Base-by-base conservation (phyloP, 2,329 filamentous ascomycete genomes). In the Gaeumannomyces sp. region DNA sequence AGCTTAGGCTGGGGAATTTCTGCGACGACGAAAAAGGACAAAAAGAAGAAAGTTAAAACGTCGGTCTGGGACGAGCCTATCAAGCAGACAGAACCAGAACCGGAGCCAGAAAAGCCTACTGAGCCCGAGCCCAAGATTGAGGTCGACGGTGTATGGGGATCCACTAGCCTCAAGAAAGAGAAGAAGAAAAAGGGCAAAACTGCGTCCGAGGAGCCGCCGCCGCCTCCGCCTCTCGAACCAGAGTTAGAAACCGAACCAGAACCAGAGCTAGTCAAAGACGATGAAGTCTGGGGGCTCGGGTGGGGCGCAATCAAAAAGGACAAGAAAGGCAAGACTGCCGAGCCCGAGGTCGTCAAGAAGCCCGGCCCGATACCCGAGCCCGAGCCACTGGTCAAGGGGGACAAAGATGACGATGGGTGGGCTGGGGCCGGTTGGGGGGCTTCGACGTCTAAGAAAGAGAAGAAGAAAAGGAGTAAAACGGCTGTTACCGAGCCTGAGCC, bases 141-240 rank as follows among this genome's bases (percentile, higher is more conserved):
- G 33, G 74, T 76, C 61, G 75, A 79, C 27, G 83, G 81, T 67
- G 76, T 82, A n/a, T 85, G 83, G 83, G 76, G 75, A 68, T 67
- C 76, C 65, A 75, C 79, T 65, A 71, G 72, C 2, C 70, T 70
- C 11, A 76, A 75, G 45, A 53, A 53, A 25, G 45, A 53, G 69
- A 81, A 76, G 68, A 79, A 78, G 67, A 79, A 75, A 66, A 75
- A 76, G 31, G 45, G 61, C 67, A 77, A 72, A 64, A 72, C 71
- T 61, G 72, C 71, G 25, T 66, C 69, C 60, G 68, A 73, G 66
- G 69, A 72, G 27, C 68, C 1, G 73, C 71, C 13, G 78, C 83
- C 65, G 73, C 76, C 22, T 84, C 63, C 69, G 53, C 67, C 64
- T 16, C 70, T 69, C 27, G 68, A 70, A 56, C 65, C 61, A 16